phyloP scores from a whole-genome alignment of 805 yeast genomes.

The Candida anglica region DNA sequence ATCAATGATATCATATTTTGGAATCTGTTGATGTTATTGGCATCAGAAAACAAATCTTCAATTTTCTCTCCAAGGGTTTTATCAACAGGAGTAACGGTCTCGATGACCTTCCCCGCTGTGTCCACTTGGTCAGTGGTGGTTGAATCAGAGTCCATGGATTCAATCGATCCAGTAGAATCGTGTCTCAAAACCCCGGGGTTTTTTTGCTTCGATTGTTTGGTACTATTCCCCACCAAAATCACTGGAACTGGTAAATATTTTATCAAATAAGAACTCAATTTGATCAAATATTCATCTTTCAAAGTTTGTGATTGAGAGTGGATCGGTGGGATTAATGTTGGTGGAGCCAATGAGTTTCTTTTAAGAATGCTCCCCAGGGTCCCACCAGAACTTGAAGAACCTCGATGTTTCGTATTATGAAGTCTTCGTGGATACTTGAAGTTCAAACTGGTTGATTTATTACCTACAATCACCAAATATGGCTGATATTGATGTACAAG shows the following conservation, averaged over 20 bases:
- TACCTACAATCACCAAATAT: conserved; percentile 32
- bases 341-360: not conserved
- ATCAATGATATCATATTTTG: conserved; percentile 18
- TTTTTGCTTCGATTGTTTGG: too few species aligned
- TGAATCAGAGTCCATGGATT: too few species aligned
- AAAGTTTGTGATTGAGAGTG: conserved; percentile 4
- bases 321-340: too few species aligned
- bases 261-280: conserved; percentile 33
- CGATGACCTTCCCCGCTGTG: conserved; percentile 1
- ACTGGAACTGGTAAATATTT: conserved; percentile 39
- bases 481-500: conserved; percentile 40
- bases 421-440: conserved; percentile 36
- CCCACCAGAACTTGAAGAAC: not conserved
- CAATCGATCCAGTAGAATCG: conserved; percentile 1
- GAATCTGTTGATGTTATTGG: conserved; percentile 10
- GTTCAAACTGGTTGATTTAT: conserved; percentile 35
- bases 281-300: conserved; percentile 26
- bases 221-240: conserved; percentile 28
- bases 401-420: too few species aligned
- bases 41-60: not conserved
- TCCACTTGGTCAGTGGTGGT: too few species aligned
- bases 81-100: not conserved
- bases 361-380: not conserved
- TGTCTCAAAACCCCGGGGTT: conserved; percentile 1
- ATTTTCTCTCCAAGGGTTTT: not conserved